Base-by-base conservation (phyloP, 768 basidiomycete genomes). In the Leccinum aurantiacum region DNA sequence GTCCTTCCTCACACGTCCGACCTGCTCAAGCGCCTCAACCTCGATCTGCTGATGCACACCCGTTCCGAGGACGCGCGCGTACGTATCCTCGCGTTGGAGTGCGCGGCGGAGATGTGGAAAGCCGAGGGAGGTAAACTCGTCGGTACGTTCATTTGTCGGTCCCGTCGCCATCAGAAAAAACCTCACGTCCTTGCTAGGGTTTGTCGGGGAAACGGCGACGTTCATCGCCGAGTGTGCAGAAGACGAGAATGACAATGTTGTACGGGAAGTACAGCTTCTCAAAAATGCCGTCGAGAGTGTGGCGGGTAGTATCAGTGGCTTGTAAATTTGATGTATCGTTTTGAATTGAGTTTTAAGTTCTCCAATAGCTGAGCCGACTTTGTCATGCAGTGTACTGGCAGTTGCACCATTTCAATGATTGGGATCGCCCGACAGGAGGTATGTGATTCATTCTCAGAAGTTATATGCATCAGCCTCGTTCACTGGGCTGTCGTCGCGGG, bases 171-270 rank as follows among this genome's bases (percentile, higher is more conserved):
- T 38, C 15, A 41, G 8, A 1, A 1, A 2, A 27, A 15, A 25
- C 24, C 27, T 54, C 33, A n/a, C 10, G 35, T 38, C 59, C 13
- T 55, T 22, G 56, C 15, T 65, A 91, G 91, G 88, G 11, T 90
- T 92, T 65, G 86, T 83, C 15, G 78, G 86, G 10, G 95, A 96
- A 71, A 90, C 93, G 29, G 79, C 90, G 17, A 88, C 90, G 27
- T 94, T 96, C 76, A 87, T 96, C 56, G 86, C 86, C 4, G 95
- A 96, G 72, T 90, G 87, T 68, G 84, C 85, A 4, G 92, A 94
- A 74, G 93, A 96, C 68, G 94, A 95, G 64, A 88, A 93, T 70
- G 91, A 93, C 63, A 80, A 80, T 59, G 91, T 95, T 15, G 89
- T 93, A 4, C 80, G 78, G 59, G 86, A 86, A 65, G 84, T 88